Evolutionary conservation across 805 yeast genomes (phyloP).

Genomic region (Nematodospora valgi): DNA sequence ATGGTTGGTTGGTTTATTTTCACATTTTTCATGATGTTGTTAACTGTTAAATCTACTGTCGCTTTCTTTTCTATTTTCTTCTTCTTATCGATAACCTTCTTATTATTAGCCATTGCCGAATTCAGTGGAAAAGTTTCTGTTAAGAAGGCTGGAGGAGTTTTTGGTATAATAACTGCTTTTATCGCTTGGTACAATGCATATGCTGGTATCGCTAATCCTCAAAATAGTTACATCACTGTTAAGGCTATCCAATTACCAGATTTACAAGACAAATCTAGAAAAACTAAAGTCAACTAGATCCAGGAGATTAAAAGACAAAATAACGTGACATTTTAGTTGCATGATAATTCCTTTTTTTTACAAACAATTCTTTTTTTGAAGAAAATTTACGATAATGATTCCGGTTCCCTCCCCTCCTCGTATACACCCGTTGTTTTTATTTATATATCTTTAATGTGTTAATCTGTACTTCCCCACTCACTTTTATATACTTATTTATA

Average conservation of each 20-base stretch:
- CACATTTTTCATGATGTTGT: constrained; percentile 38
- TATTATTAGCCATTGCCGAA: constrained; percentile 38
- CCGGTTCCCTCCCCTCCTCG: too few relatives aligned
- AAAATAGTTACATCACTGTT: constrained; percentile 57
- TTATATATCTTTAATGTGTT: too few relatives aligned
- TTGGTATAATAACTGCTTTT: constrained; percentile 41
- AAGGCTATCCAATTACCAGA: constrained; percentile 46
- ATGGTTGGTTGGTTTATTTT: constrained; percentile 43
- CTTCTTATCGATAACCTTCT: constrained; percentile 39
- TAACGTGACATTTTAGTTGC: too few relatives aligned
- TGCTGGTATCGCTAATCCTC: constrained; percentile 51
- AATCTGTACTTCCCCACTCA: too few relatives aligned
- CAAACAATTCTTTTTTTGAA: too few relatives aligned
- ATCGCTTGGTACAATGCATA: constrained; percentile 45
- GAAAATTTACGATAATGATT: too few relatives aligned
- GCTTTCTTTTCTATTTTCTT: constrained; percentile 41
- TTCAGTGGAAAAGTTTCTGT: constrained; percentile 27
- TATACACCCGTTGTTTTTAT: too few relatives aligned
- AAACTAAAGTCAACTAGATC: too few relatives aligned
- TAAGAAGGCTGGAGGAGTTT: constrained; percentile 41
- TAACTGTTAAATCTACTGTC: constrained; percentile 42
- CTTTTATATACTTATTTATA: too few relatives aligned
- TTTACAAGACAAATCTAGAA: constrained; percentile 14
- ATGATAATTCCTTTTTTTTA: too few relatives aligned
- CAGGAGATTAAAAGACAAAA: too few relatives aligned